Evolutionary conservation across 1,284 basidiomycete species (phyloP).

Genomic region (Boletus smithii): DNA sequence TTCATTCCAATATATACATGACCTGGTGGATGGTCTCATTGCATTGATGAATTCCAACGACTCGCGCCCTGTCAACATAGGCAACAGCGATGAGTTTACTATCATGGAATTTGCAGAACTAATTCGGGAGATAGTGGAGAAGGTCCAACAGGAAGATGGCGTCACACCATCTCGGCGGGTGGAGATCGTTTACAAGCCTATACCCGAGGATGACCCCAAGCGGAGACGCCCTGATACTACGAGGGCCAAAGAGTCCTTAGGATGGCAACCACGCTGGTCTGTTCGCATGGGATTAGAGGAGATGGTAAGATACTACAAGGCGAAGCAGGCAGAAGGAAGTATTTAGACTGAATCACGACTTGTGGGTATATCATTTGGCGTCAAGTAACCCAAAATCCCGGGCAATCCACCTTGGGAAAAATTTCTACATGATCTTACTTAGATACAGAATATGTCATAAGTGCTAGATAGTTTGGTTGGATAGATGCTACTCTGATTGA

Average conservation of each 20-base stretch:
- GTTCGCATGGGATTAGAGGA: constrained; percentile 89
- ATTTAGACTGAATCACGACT: constrained; percentile 39
- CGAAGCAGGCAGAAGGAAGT: constrained; percentile 79
- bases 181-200: constrained; percentile 78
- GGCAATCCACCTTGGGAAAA: constrained; percentile 1
- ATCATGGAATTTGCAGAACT: constrained; percentile 89
- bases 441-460: constrained; percentile 15
- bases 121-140: constrained; percentile 84
- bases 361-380: neutral
- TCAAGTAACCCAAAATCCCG: too few species aligned
- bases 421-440: constrained; percentile 13
- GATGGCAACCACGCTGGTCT: constrained; percentile 94
- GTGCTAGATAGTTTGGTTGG: constrained; percentile 1
- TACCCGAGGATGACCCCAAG: constrained; percentile 93
- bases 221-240: constrained; percentile 90
- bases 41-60: constrained; percentile 91
- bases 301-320: constrained; percentile 90
- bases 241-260: constrained; percentile 79
- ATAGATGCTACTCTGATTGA: constrained; percentile 9
- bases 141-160: constrained; percentile 83
- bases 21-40: constrained; percentile 80
- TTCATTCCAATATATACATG: constrained; percentile 93
- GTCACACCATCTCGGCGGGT: constrained; percentile 54
- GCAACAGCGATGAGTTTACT: constrained; percentile 91
- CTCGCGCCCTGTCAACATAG: constrained; percentile 92